phyloP scores from a whole-genome alignment of 805 yeast species.

The Candida patagonica region DNA sequence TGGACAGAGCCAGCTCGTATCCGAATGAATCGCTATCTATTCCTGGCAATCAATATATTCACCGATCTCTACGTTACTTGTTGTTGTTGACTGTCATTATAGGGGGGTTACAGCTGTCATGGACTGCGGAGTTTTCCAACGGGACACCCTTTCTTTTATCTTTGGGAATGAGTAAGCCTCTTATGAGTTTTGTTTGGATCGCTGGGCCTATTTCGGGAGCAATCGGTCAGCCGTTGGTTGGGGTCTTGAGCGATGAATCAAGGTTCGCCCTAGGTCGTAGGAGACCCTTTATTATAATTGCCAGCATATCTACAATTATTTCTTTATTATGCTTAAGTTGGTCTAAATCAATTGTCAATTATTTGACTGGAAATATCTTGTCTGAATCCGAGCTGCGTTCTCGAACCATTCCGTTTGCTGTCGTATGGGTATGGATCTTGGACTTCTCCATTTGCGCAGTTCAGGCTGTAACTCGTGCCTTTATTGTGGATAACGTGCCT shows the following conservation, averaged over 20 bases:
- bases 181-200: slow-evolving; percentile 52
- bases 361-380: slow-evolving; percentile 19
- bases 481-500: slow-evolving; percentile 53
- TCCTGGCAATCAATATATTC: not conserved
- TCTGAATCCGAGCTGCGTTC: slow-evolving; percentile 23
- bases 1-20: too few species aligned
- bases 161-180: slow-evolving; percentile 49
- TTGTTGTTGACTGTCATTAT: slow-evolving; percentile 38
- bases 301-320: slow-evolving; percentile 38
- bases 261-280: slow-evolving; percentile 40
- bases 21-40: too few species aligned
- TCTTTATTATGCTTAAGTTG: slow-evolving; percentile 40
- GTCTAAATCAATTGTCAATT: slow-evolving; percentile 34
- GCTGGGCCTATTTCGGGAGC: slow-evolving; percentile 61
- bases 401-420: slow-evolving; percentile 41
- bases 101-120: slow-evolving; percentile 54
- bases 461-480: slow-evolving; percentile 52
- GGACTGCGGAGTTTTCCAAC: slow-evolving; percentile 58
- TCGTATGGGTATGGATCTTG: slow-evolving; percentile 41
- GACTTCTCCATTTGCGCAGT: slow-evolving; percentile 52
- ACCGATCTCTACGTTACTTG: slow-evolving; percentile 28
- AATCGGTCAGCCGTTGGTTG: slow-evolving; percentile 55
- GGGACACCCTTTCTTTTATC: slow-evolving; percentile 55
- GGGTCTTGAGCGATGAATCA: slow-evolving; percentile 47
- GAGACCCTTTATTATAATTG: slow-evolving; percentile 49